Evolutionary conservation across 1,139 yeast species (phyloP).

Genomic region (Kodamaea suecica): DNA sequence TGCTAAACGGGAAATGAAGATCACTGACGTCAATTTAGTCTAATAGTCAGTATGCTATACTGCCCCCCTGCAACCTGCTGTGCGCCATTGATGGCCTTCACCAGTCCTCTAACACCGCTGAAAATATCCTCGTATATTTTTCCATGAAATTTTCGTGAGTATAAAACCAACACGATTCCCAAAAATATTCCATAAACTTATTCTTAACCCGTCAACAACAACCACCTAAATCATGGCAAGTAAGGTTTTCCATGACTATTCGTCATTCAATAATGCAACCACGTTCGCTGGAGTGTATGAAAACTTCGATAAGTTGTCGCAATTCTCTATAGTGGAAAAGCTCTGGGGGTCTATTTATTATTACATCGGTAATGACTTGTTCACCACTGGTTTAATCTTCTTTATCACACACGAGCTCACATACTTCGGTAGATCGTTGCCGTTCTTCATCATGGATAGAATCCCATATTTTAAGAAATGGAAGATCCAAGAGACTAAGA

Average conservation of each 20-base stretch:
- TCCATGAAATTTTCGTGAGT: too few species aligned
- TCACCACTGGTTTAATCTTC: constrained; percentile 46
- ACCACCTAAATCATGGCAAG: constrained; percentile 14
- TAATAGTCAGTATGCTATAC: too few species aligned
- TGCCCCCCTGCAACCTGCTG: too few species aligned
- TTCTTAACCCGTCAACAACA: too few species aligned
- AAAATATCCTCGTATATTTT: too few species aligned
- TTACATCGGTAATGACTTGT: constrained; percentile 41
- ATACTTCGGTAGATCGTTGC: constrained; percentile 46
- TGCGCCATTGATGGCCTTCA: too few species aligned
- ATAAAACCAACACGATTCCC: too few species aligned
- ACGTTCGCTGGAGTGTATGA: constrained; percentile 34
- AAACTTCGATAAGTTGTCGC: constrained; percentile 31
- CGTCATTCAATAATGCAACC: constrained; percentile 39
- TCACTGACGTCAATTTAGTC: too few species aligned
- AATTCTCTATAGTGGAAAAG: constrained; percentile 31
- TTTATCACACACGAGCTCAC: constrained; percentile 41
- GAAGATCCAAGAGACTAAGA: constrained; percentile 43
- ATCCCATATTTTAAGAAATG: constrained; percentile 41
- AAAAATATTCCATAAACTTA: too few species aligned
- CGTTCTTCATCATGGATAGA: constrained; percentile 45
- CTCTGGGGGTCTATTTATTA: constrained; percentile 45
- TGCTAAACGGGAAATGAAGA: too few species aligned
- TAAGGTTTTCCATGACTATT: constrained; percentile 40
- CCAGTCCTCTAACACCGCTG: too few species aligned